A percentile compares a stretch with the other conserved stretches of the same genome.
Conservation (phyloP, 345 rosid genomes). For the Salix viminalis region DNA sequence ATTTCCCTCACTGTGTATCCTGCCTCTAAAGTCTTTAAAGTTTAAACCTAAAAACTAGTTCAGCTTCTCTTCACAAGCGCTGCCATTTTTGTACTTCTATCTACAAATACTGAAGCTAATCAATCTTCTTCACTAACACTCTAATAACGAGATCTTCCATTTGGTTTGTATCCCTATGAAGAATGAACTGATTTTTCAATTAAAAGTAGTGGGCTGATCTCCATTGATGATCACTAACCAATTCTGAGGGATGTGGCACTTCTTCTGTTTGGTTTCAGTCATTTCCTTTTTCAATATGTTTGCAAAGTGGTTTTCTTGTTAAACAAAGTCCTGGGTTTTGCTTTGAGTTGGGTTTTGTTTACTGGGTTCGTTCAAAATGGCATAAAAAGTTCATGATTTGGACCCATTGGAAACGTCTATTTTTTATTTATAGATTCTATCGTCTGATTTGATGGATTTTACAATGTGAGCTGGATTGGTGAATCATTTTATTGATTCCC, state of each 20-base stretch:
- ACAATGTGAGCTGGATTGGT: too few species aligned
- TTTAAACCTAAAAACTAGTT: too few species aligned
- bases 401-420: too few species aligned
- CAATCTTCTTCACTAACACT: neutral
- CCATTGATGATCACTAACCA: slow-evolving; percentile 7
- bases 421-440: too few species aligned
- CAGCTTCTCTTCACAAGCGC: too few species aligned
- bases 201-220: slow-evolving; percentile 22
- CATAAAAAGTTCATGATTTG: neutral
- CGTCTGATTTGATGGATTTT: too few species aligned
- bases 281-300: neutral
- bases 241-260: slow-evolving; percentile 10
- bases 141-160: neutral
- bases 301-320: neutral
- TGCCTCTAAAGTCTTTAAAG: too few species aligned
- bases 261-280: neutral
- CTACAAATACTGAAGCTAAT: too few species aligned
- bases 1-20: too few species aligned
- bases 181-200: neutral
- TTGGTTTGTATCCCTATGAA: slow-evolving; percentile 14
- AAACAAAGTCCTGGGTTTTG: neutral
- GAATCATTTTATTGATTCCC: too few species aligned
- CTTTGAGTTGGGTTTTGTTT: neutral
- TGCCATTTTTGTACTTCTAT: too few species aligned
- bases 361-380: neutral